Evolutionary conservation across 2,329 filamentous ascomycete genomes (phyloP).

Genomic region (Diaporthe aspalathi): DNA sequence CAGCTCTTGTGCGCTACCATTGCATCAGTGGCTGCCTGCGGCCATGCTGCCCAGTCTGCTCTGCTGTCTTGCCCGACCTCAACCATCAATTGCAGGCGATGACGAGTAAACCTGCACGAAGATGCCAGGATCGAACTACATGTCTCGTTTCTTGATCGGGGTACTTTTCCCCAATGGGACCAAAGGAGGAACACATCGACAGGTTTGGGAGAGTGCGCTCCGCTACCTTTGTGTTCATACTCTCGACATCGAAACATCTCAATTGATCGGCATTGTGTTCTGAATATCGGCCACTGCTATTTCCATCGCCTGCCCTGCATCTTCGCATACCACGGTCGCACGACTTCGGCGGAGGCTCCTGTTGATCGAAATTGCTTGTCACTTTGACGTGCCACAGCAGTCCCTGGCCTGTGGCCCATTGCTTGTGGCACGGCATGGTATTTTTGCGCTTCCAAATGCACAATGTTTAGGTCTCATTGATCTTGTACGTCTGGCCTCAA

Average conservation of each 20-base stretch:
- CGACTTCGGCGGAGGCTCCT: neutral
- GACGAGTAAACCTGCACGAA: constrained; percentile 48
- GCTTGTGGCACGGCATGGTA: neutral
- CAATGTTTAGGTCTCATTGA: neutral
- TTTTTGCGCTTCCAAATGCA: neutral
- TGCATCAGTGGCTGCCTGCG: too few relatives aligned
- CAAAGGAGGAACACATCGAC: neutral
- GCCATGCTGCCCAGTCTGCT: neutral
- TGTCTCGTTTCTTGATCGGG: neutral
- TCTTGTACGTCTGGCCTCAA: neutral
- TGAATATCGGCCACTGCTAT: neutral
- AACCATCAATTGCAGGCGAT: constrained; percentile 34
- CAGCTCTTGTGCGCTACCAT: neutral
- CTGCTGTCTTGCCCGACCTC: neutral
- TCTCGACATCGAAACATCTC: neutral
- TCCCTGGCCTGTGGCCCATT: neutral
- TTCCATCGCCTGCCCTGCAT: neutral
- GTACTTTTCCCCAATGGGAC: constrained; percentile 46
- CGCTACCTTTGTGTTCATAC: neutral
- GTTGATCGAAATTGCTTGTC: neutral
- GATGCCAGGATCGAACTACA: too few relatives aligned
- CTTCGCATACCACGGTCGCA: neutral
- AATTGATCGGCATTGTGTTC: too few relatives aligned
- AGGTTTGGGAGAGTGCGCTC: too few relatives aligned
- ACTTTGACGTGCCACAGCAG: neutral